Conservation (phyloP, 495 filamentous ascomycete genomes). For the Neurospora sublineolata region DNA sequence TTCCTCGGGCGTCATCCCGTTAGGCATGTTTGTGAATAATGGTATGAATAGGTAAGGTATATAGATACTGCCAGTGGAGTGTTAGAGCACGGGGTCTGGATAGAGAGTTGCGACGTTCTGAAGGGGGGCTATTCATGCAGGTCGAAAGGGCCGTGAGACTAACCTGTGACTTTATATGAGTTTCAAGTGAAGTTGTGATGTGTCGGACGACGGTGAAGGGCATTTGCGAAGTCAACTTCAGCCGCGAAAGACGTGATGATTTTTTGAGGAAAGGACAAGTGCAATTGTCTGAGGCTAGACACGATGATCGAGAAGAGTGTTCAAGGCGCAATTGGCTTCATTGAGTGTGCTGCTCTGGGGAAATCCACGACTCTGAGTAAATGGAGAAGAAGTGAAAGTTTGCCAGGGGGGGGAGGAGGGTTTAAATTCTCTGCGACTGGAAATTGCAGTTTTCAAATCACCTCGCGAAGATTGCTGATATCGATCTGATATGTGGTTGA, state of each 20-base stretch:
- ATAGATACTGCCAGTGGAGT: background rate
- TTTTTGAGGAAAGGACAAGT: background rate
- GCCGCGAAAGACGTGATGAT: background rate
- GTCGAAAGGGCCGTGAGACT: background rate
- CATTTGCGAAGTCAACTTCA: background rate
- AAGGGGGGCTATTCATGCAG: background rate
- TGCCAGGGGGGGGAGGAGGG: background rate
- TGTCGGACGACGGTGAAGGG: background rate
- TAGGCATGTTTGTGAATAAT: background rate
- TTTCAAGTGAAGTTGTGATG: background rate
- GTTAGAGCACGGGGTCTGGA: background rate
- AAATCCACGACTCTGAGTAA: background rate
- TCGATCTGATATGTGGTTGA: background rate
- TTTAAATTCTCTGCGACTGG: background rate
- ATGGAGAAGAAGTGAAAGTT: background rate
- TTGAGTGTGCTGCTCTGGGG: background rate
- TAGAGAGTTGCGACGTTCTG: background rate
- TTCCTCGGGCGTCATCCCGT: background rate
- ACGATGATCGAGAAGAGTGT: background rate
- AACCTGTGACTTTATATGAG: background rate
- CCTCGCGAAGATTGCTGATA: background rate
- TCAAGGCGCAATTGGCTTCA: background rate
- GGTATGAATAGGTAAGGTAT: background rate
- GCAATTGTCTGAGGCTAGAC: background rate
- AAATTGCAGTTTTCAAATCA: background rate